Conservation (phyloP, 2,329 filamentous ascomycete species). For the Colletotrichum brevisporum region DNA sequence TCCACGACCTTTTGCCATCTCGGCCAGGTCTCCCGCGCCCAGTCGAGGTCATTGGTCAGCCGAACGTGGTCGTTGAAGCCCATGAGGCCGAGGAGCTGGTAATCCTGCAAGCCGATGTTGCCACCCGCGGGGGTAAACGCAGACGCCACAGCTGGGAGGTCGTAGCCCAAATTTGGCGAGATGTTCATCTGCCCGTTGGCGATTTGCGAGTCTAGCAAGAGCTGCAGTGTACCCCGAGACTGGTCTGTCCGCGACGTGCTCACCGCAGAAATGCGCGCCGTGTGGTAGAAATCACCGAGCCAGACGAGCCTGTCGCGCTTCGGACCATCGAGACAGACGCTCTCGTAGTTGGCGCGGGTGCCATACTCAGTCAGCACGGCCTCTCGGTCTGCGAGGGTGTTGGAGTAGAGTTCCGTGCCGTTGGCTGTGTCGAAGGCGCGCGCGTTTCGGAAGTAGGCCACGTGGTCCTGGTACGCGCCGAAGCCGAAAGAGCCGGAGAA, state of each 20-base stretch:
- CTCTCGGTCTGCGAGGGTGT: conserved; percentile 46
- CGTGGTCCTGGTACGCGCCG: conserved; percentile 57
- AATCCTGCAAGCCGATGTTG: conserved; percentile 37
- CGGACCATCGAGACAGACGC: conserved; percentile 62
- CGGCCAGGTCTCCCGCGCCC: conserved; percentile 38
- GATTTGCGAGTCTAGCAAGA: conserved; percentile 43
- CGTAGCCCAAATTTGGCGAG: conserved; percentile 37
- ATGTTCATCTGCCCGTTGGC: conserved; percentile 38
- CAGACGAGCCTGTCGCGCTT: conserved; percentile 73
- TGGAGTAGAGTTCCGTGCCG: conserved; percentile 51
- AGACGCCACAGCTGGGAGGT: conserved; percentile 14
- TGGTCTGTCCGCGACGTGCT: conserved; percentile 54
- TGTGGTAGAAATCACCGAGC: conserved; percentile 69
- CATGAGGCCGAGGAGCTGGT: conserved; percentile 43
- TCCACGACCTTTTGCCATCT: conserved; percentile 32
- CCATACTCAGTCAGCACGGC: conserved; percentile 54
- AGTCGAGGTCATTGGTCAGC: conserved; percentile 39
- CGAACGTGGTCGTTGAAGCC: conserved; percentile 41
- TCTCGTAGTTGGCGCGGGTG: conserved; percentile 48
- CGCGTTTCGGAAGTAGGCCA: conserved; percentile 53
- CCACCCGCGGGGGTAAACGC: conserved; percentile 3
- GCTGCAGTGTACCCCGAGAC: conserved; percentile 51
- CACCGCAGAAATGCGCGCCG: conserved; percentile 51
- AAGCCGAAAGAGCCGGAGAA: conserved; percentile 55
- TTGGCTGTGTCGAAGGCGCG: conserved; percentile 42